Conservation (phyloP, 1,284 basidiomycete genomes). For the Apiotrichum laibachii region DNA sequence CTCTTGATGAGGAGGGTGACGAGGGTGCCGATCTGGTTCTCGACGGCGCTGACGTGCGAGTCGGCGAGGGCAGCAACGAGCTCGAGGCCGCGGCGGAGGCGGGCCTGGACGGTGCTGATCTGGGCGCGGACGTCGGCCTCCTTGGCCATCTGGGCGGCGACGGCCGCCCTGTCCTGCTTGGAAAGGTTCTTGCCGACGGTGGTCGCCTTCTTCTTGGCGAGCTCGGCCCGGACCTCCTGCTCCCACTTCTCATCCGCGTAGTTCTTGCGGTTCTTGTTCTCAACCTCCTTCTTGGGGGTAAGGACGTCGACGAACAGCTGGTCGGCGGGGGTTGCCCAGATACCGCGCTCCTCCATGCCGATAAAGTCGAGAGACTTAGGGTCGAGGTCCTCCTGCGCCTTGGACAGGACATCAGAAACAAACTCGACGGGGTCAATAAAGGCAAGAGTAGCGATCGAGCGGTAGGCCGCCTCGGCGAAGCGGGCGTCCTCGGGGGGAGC, state of each 20-base stretch:
- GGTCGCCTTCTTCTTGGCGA: conserved; percentile 68
- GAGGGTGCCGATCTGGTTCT: conserved; percentile 59
- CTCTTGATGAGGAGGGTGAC: conserved; percentile 64
- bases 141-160: conserved; percentile 74
- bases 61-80: conserved; percentile 64
- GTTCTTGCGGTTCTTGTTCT: conserved; percentile 73
- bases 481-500: conserved; percentile 22
- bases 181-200: conserved; percentile 59
- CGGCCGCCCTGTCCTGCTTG: conserved; percentile 76
- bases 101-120: conserved; percentile 59
- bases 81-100: conserved; percentile 65
- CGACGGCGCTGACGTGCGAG: conserved; percentile 62
- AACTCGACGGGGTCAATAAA: conserved; percentile 71
- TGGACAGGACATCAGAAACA: conserved; percentile 66
- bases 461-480: conserved; percentile 61
- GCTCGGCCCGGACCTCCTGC: conserved; percentile 76
- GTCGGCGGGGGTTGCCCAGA: conserved; percentile 81
- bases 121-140: conserved; percentile 66
- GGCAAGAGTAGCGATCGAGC: conserved; percentile 69
- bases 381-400: conserved; percentile 65
- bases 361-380: conserved; percentile 61
- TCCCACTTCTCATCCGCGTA: conserved; percentile 90
- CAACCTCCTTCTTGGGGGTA: conserved; percentile 59
- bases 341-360: conserved; percentile 69
- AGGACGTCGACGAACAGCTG: conserved; percentile 74